These are phyloP conservation scores for Aureobasidium sp. DNA, from an alignment of 2,329 filamentous ascomycete species.

Conservation along the genomic window DNA sequence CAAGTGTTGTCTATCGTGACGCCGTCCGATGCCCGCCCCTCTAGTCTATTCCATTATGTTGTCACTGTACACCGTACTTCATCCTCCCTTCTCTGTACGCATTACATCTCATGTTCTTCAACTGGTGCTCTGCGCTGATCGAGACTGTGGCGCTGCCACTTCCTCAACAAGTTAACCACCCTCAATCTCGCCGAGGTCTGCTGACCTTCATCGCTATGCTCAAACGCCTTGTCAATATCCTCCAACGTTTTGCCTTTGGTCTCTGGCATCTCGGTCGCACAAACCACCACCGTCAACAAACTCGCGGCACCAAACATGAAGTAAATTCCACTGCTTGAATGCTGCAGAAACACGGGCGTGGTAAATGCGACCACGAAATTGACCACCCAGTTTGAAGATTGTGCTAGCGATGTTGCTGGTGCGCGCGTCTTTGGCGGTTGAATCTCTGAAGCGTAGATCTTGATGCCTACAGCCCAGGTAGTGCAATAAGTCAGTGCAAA, in stretches of 20 bases:
- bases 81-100: background rate
- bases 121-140: background rate
- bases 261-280: constrained; percentile 16
- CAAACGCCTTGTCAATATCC: constrained; percentile 16
- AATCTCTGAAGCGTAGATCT: constrained; percentile 53
- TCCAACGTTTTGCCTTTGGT: constrained; percentile 16
- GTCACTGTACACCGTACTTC: background rate
- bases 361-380: constrained; percentile 35
- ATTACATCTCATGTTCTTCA: background rate
- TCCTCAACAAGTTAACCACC: background rate
- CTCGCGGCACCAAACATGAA: constrained; percentile 30
- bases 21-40: background rate
- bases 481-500: constrained; percentile 42
- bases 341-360: constrained; percentile 44
- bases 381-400: constrained; percentile 45
- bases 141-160: background rate
- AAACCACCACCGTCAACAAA: constrained; percentile 16
- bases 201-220: background rate
- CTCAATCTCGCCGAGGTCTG: background rate
- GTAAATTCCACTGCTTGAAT: constrained; percentile 29
- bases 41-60: background rate
- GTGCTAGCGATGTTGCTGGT: constrained; percentile 46
- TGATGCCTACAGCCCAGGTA: constrained; percentile 49
- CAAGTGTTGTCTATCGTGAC: background rate
- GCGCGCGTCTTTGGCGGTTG: constrained; percentile 49